Evolutionary conservation across 2,329 filamentous ascomycete species (phyloP).

Genomic region (Phyllosticta capitalensis): DNA sequence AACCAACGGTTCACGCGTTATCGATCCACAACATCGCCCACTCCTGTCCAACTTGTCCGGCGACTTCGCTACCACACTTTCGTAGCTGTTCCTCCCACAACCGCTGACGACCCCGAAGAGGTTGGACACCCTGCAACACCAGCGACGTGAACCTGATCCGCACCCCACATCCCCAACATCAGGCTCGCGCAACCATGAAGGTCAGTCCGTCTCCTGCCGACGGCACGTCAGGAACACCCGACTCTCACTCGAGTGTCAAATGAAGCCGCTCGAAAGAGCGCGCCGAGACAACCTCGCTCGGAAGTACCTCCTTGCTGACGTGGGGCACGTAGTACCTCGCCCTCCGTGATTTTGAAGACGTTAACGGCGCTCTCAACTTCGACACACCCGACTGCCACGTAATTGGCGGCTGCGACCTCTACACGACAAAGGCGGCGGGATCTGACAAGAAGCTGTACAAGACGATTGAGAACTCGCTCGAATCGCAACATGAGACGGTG

Average conservation of each 20-base stretch:
- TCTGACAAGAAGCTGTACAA: constrained; percentile 96
- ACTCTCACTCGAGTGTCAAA: neutral
- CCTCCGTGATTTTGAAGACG: constrained; percentile 79
- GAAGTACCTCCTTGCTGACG: neutral
- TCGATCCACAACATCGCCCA: neutral
- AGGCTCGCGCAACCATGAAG: constrained; percentile 26
- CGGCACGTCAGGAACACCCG: neutral
- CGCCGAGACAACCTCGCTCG: neutral
- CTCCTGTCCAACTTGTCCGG: neutral
- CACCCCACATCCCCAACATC: neutral
- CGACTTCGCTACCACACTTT: neutral
- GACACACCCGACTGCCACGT: constrained; percentile 88
- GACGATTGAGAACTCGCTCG: constrained; percentile 83
- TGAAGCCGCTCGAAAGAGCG: constrained; percentile 1
- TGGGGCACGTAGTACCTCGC: constrained; percentile 65
- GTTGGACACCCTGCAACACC: neutral
- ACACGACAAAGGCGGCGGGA: constrained; percentile 92
- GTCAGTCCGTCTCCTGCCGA: constrained; percentile 17
- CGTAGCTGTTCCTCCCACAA: neutral
- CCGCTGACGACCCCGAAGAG: neutral
- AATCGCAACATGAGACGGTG: constrained; percentile 82
- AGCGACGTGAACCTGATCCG: neutral
- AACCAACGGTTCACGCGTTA: neutral
- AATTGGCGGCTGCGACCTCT: constrained; percentile 87
- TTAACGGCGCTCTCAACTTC: constrained; percentile 90